phyloP scores from a whole-genome alignment of 257 asterid genomes.

The Nicotiana obtusifolia region DNA sequence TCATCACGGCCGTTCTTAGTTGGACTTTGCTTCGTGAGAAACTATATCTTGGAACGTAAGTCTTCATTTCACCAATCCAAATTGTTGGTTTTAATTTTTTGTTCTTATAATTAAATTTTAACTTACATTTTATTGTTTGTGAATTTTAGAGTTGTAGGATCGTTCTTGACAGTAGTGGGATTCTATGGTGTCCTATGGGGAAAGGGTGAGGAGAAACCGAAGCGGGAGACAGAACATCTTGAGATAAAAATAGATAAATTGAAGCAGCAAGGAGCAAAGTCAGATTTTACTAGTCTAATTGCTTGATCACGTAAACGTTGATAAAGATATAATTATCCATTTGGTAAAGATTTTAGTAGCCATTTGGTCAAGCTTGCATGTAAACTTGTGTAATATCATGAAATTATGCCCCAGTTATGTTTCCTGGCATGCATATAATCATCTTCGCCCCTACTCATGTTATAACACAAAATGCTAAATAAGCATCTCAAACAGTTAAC shows the following conservation, averaged over 20 bases:
- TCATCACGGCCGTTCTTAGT: slow-evolving; percentile 75
- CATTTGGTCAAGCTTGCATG: slow-evolving; percentile 46
- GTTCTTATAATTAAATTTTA: neutral
- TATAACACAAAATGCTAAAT: neutral
- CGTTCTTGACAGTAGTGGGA: slow-evolving; percentile 54
- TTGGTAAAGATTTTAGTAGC: no score
- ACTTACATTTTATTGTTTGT: neutral
- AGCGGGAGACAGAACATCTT: neutral
- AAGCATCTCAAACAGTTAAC: neutral
- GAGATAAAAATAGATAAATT: neutral
- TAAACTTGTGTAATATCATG: slow-evolving; percentile 75
- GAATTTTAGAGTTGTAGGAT: slow-evolving; percentile 49
- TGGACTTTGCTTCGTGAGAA: slow-evolving; percentile 73
- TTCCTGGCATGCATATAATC: slow-evolving; percentile 73
- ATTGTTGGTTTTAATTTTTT: neutral
- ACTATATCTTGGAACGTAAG: slow-evolving; percentile 62
- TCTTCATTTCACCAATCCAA: neutral
- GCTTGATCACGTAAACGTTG: no score
- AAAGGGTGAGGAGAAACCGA: slow-evolving; percentile 42
- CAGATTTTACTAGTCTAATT: neutral
- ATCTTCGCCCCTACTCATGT: slow-evolving; percentile 61
- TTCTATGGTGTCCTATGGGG: slow-evolving; percentile 76
- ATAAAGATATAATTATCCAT: no score
- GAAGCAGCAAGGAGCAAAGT: neutral
- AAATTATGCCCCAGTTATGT: slow-evolving; percentile 74